These are phyloP conservation scores for Tulasnella sp. DNA, from an alignment of 768 basidiomycete genomes.

Conservation along the genomic window DNA sequence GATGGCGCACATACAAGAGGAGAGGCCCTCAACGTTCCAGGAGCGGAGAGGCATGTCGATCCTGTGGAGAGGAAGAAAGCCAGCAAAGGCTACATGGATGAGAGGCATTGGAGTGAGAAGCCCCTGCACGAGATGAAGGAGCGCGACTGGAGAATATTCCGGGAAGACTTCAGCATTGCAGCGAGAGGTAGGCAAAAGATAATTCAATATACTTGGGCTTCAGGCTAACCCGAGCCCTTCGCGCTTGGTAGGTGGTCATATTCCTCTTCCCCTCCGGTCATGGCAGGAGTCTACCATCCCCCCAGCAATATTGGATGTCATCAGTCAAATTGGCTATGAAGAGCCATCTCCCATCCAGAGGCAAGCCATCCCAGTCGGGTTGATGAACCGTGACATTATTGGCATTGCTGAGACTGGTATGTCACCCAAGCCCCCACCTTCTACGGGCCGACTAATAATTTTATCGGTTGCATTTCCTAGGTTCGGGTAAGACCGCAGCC, in stretches of 20 bases:
- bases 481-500: slow-evolving; percentile 97
- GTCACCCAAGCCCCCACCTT: slow-evolving; percentile 31
- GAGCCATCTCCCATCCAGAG: slow-evolving; percentile 96
- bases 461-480: slow-evolving; percentile 39
- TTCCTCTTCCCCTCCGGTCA: slow-evolving; percentile 87
- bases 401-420: slow-evolving; percentile 97
- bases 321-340: slow-evolving; percentile 91
- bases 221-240: not conserved
- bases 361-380: slow-evolving; percentile 97
- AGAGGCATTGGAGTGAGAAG: slow-evolving; percentile 98
- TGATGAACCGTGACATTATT: slow-evolving; percentile 94
- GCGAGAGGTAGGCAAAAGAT: slow-evolving; percentile 63
- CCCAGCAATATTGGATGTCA: slow-evolving; percentile 67
- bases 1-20: slow-evolving; percentile 44
- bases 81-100: slow-evolving; percentile 77
- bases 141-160: slow-evolving; percentile 97
- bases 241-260: slow-evolving; percentile 65
- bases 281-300: slow-evolving; percentile 91
- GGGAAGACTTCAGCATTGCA: slow-evolving; percentile 96
- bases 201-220: not conserved
- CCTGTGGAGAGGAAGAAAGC: slow-evolving; percentile 77
- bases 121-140: slow-evolving; percentile 90
- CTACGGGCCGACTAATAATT: not conserved
- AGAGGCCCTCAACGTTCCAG: slow-evolving; percentile 14
- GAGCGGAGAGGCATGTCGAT: slow-evolving; percentile 55